Conservation (phyloP, 768 basidiomycete genomes). For the Sporobolomyces phaffii region DNA sequence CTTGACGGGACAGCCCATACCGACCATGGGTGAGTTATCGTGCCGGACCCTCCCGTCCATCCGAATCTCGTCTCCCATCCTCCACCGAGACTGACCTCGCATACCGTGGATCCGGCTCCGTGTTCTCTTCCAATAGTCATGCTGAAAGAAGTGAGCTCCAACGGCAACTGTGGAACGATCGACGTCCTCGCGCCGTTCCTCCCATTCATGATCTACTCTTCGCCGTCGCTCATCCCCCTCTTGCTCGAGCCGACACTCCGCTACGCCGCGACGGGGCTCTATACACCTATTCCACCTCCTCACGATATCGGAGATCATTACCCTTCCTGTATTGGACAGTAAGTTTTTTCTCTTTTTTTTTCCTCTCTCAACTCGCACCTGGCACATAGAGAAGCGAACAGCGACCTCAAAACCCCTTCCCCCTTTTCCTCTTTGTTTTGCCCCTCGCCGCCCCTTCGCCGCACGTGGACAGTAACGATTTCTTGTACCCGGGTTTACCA, state of each 20-base stretch:
- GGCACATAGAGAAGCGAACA: too few species aligned
- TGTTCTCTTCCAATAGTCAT: conserved; percentile 7
- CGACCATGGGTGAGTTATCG: conserved; percentile 11
- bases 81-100: not conserved
- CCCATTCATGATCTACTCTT: conserved; percentile 34
- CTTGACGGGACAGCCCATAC: conserved; percentile 12
- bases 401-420: too few species aligned
- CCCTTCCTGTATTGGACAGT: conserved; percentile 19
- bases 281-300: conserved; percentile 16
- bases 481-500: conserved; percentile 20
- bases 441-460: not conserved
- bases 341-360: not conserved
- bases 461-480: conserved; percentile 20
- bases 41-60: too few species aligned
- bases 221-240: conserved; percentile 29
- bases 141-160: conserved; percentile 36
- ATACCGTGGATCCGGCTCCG: not conserved
- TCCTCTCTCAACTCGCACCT: too few species aligned
- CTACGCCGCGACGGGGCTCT: conserved; percentile 27
- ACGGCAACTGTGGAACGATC: conserved; percentile 34
- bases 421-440: not conserved
- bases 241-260: conserved; percentile 30
- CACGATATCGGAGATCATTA: conserved; percentile 38
- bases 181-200: conserved; percentile 29
- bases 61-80: not conserved